These are phyloP conservation scores for Rhododendron williamsianum DNA, from an alignment of 148 eudicot species.

Conservation along the genomic window DNA sequence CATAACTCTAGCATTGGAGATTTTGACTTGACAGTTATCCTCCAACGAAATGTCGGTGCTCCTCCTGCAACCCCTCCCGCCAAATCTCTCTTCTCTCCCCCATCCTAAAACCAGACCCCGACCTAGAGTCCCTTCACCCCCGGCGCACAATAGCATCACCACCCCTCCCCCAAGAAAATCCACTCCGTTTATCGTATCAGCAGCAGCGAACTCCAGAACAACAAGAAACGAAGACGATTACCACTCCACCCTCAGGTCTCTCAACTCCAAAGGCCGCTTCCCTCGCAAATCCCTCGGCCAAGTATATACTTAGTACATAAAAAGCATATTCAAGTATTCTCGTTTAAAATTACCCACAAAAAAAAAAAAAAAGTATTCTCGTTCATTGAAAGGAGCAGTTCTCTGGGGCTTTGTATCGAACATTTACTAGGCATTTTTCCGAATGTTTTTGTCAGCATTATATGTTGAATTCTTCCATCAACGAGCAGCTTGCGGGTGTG, in stretches of 20 bases:
- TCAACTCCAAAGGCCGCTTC: constrained; percentile 73
- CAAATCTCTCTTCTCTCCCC: constrained; percentile 22
- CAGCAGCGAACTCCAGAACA: constrained; percentile 17
- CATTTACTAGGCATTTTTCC: constrained; percentile 18
- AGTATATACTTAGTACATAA: constrained; percentile 23
- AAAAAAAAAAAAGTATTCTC: not conserved
- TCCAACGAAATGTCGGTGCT: constrained; percentile 11
- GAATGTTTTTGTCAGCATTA: constrained; percentile 64
- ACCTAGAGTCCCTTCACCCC: constrained; percentile 11
- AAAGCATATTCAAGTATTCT: no score
- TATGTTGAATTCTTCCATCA: constrained; percentile 66
- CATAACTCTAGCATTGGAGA: no score
- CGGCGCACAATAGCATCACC: constrained; percentile 16
- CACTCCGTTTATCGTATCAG: not conserved
- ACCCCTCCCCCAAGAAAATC: constrained; percentile 19
- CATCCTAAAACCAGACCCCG: constrained; percentile 11
- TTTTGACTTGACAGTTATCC: not conserved
- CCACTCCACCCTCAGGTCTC: constrained; percentile 78
- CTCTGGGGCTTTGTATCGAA: constrained; percentile 25
- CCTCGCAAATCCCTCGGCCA: constrained; percentile 97
- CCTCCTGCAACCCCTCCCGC: constrained; percentile 40
- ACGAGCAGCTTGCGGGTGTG: constrained; percentile 66
- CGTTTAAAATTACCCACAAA: no score
- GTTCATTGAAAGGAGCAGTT: not conserved
- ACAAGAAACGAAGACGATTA: constrained; percentile 54